Evolutionary conservation across 1,284 basidiomycete species (phyloP).

Genomic region (Austroboletus niveus): DNA sequence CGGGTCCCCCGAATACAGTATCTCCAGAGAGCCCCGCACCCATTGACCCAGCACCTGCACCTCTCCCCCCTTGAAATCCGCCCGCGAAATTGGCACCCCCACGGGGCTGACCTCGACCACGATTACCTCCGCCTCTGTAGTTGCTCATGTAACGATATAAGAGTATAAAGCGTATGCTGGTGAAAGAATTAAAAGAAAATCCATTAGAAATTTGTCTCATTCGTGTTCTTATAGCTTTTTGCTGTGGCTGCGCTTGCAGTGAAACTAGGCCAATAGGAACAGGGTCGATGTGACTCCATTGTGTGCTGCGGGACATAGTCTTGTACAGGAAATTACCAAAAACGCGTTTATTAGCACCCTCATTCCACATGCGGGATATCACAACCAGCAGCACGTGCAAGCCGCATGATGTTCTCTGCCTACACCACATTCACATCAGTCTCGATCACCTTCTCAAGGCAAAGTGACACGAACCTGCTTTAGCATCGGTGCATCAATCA

Average conservation of each 20-base stretch:
- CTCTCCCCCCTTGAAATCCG: constrained; percentile 23
- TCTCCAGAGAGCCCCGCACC: constrained; percentile 32
- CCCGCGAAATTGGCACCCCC: constrained; percentile 5
- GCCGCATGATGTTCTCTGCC: constrained; percentile 65
- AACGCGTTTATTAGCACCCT: neutral
- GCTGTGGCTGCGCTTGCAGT: neutral
- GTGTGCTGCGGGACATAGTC: neutral
- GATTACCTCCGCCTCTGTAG: constrained; percentile 12
- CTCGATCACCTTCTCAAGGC: neutral
- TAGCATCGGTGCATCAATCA: constrained; percentile 94
- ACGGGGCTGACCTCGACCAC: constrained; percentile 16
- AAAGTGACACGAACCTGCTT: constrained; percentile 57
- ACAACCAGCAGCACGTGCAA: constrained; percentile 65
- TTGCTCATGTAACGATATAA: constrained; percentile 16
- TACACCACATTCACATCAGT: constrained; percentile 28
- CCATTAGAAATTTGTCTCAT: neutral
- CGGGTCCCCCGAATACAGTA: constrained; percentile 45
- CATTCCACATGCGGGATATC: constrained; percentile 47
- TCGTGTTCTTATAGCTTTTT: constrained; percentile 7
- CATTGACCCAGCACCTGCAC: constrained; percentile 32
- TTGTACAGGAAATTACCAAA: neutral
- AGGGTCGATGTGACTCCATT: neutral
- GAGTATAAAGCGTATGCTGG: neutral
- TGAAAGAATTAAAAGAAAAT: neutral
- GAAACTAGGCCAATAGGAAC: neutral